Evolutionary conservation across 192 early-diverging fungal species (phyloP).

Genomic region (Gigaspora rosea): DNA sequence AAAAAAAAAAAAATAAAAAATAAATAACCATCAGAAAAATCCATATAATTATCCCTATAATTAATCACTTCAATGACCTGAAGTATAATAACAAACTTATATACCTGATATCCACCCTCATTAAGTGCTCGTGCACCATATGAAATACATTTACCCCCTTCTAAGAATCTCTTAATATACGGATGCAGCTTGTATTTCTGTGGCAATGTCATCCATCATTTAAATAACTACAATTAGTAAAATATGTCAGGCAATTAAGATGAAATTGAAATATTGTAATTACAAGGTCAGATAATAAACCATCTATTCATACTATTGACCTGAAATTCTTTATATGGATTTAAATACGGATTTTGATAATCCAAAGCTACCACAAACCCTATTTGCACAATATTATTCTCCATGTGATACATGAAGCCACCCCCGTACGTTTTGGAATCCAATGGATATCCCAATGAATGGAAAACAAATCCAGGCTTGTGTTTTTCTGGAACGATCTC

Average conservation of each 20-base stretch:
- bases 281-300: background rate
- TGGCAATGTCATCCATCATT: background rate
- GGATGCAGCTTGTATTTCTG: slow-evolving; percentile 97
- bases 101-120: slow-evolving; percentile 86
- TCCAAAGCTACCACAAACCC: slow-evolving; percentile 92
- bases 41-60: too few species aligned
- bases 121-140: slow-evolving; percentile 98
- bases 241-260: too few species aligned
- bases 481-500: slow-evolving; percentile 87
- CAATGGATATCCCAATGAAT: slow-evolving; percentile 91
- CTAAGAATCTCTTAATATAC: slow-evolving; percentile 73
- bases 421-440: slow-evolving; percentile 92
- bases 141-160: slow-evolving; percentile 86
- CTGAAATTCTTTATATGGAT: slow-evolving; percentile 95
- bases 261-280: too few species aligned
- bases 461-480: slow-evolving; percentile 77
- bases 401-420: slow-evolving; percentile 95
- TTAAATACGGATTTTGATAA: slow-evolving; percentile 93
- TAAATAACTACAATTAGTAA: slow-evolving; percentile 13
- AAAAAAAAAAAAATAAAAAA: too few species aligned
- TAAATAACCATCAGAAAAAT: too few species aligned
- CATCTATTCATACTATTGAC: slow-evolving; percentile 14
- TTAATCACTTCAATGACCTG: too few species aligned
- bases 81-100: too few species aligned
- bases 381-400: slow-evolving; percentile 81